Base-by-base conservation (phyloP, 129 eudicot genomes). In the Silybum marianum region DNA sequence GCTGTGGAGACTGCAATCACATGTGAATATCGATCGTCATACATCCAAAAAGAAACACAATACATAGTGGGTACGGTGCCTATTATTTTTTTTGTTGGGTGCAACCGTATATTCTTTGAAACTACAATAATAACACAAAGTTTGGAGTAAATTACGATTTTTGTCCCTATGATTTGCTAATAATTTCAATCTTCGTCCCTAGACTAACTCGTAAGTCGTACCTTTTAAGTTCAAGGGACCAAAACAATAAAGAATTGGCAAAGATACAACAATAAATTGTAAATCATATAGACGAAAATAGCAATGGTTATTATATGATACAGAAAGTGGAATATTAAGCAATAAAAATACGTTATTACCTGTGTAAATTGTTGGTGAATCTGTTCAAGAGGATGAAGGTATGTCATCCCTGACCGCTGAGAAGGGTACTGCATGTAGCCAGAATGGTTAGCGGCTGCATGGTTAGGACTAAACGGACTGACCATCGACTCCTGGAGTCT, bases 351-450 rank as follows among this genome's bases (percentile, higher is more conserved):
- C 67, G 9, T 36, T 62, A 91, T 36, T 62, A 91, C 97, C 93
- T 88, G 98, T 71, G 87, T 46, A 84, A 89, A 90, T 25, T 91
- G 75, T 80, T 88, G 97, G 72, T 88, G 92, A 85, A 87, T 80
- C 51, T 90, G 97, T 78, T 95, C 99, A 87, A 84, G 99, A 63
- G 94, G 94, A 86, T 92, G 94, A 51, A 92, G 69, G 76, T 86
- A 95, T n/a, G 93, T 83, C 84, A 92, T 36, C 82, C 88, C 94
- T 73, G 97, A 81, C 1, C 44, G 88, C 83, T 95, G 99, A 84
- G 87, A 83, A 80, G 97, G 91, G 80, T 87, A 88, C 63, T 89
- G 97, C 85, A 89, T 70, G 88, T 90, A 95, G 66, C 66, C 81
- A 9, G 93, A 70, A 24, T 77, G 93, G 12, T 86, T 78, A 83